Evolutionary conservation across 2,329 filamentous ascomycete genomes (phyloP), one percentile per base, ranked within the genome.

Genomic region (Cladosporium sp.): DNA sequence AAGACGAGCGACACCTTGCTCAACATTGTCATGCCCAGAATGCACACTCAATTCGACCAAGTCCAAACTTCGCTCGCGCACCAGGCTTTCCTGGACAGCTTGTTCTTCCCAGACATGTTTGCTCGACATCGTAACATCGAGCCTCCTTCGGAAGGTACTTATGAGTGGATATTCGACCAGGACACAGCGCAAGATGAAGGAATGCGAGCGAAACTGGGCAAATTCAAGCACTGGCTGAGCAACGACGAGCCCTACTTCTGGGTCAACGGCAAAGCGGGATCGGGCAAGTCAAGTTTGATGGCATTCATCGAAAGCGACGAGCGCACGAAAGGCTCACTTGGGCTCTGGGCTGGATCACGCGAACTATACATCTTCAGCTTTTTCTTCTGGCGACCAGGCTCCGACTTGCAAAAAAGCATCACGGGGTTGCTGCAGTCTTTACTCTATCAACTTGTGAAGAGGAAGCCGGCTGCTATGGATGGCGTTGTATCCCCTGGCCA

Each of bases 341-440:
- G 34, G 25, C 11, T 10, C 16, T 64, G 61, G 61, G 36, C 61
- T 2, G 53, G 36, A 2, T 14, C 10, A 18, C 26, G 30, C 2
- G n/a, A 34, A 2, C 14, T 57, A 5, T 26, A 48, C 16, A 30
- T 25, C 10, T 30, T 58, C n/a, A 57, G 25, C 25, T 57, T 64
- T 51, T 64, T 57, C 25, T 64, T 64, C 36, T 64, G 61, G 61
- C 25, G 51, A 25, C 18, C 61, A 46, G 61, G 61, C 10, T 57
- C 61, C 1, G 26, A 23, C 5, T 14, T 64, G 1, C 49, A 64
- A 21, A 64, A 48, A 23, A 64, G 51, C 34, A 25, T 64, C 6
- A n/a, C 21, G 1, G 62, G 62, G 8, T 18, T 64, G 10, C 54
- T 64, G n/a, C 62, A 30, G 16, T 58, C 39, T 8, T 5, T 64